A percentile compares a stretch with the other conserved stretches of the same genome.
Evolutionary conservation across 306 rosid species (phyloP).

Genomic region (Luffa acutangula): DNA sequence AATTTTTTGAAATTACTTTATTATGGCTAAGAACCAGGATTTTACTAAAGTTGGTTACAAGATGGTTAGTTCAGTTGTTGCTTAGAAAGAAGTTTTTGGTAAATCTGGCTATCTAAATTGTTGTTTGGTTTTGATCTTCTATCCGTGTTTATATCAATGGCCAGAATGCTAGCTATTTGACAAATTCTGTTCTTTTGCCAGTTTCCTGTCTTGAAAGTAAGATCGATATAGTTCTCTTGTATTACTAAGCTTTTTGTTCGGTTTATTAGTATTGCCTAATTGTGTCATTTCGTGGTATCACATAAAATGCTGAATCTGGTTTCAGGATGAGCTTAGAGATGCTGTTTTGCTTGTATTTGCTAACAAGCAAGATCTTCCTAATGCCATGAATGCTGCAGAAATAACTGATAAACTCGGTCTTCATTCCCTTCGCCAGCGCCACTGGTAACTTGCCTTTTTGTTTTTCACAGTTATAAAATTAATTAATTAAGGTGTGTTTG

Average conservation of each 20-base stretch:
- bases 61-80: not conserved
- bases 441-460: conserved; percentile 73
- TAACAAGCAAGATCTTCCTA: conserved; percentile 99
- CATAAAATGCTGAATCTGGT: conserved; percentile 10
- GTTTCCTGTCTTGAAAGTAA: not conserved
- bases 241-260: not conserved
- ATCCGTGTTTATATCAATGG: not conserved
- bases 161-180: not conserved
- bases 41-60: not conserved
- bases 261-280: not conserved
- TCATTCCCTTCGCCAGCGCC: conserved; percentile 96
- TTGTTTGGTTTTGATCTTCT: not conserved
- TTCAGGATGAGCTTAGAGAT: conserved; percentile 90
- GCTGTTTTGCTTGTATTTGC: conserved; percentile 96
- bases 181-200: not conserved
- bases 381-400: conserved; percentile 99
- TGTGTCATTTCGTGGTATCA: not conserved
- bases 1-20: not conserved
- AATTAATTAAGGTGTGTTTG: too few species aligned
- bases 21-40: not conserved
- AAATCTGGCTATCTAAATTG: not conserved
- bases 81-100: not conserved
- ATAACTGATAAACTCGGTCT: conserved; percentile 95
- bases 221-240: not conserved
- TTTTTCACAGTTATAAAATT: too few species aligned